Evolutionary conservation across 306 rosid genomes (phyloP).

Genomic region (Quercus agrifolia): DNA sequence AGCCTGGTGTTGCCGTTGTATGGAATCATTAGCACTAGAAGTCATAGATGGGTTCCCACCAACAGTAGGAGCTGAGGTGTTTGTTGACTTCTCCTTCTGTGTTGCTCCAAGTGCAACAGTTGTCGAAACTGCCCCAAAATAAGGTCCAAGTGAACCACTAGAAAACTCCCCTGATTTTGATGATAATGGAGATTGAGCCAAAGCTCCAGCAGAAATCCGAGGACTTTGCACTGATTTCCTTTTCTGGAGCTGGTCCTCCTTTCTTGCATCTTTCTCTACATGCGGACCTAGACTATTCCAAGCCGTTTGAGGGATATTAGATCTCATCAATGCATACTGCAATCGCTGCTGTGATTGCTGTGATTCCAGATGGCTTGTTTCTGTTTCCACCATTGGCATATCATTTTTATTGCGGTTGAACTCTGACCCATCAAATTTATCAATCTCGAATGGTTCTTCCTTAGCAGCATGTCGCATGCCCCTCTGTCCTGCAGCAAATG

Average conservation of each 20-base stretch:
- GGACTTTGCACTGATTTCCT: slow-evolving; percentile 86
- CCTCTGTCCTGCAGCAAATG: slow-evolving; percentile 59
- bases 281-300: slow-evolving; percentile 76
- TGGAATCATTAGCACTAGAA: slow-evolving; percentile 70
- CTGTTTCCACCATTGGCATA: slow-evolving; percentile 54
- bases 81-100: slow-evolving; percentile 73
- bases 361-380: slow-evolving; percentile 59
- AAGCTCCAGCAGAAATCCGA: slow-evolving; percentile 65
- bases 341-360: slow-evolving; percentile 65
- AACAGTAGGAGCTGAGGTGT: slow-evolving; percentile 54
- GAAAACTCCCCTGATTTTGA: slow-evolving; percentile 93
- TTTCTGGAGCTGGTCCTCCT: slow-evolving; percentile 75
- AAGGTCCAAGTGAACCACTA: slow-evolving; percentile 77
- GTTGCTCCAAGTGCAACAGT: slow-evolving; percentile 45
- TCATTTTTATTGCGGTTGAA: slow-evolving; percentile 53
- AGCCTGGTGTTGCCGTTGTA: slow-evolving; percentile 84
- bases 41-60: slow-evolving; percentile 68
- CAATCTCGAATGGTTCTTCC: slow-evolving; percentile 83
- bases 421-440: slow-evolving; percentile 64
- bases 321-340: slow-evolving; percentile 54
- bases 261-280: slow-evolving; percentile 72
- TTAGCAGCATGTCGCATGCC: slow-evolving; percentile 63
- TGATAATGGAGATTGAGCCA: slow-evolving; percentile 78
- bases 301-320: slow-evolving; percentile 67
- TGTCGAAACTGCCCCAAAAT: slow-evolving; percentile 58